These are phyloP conservation scores for Populus hybrid DNA, from an alignment of 441 rosid species.

Conservation along the genomic window DNA sequence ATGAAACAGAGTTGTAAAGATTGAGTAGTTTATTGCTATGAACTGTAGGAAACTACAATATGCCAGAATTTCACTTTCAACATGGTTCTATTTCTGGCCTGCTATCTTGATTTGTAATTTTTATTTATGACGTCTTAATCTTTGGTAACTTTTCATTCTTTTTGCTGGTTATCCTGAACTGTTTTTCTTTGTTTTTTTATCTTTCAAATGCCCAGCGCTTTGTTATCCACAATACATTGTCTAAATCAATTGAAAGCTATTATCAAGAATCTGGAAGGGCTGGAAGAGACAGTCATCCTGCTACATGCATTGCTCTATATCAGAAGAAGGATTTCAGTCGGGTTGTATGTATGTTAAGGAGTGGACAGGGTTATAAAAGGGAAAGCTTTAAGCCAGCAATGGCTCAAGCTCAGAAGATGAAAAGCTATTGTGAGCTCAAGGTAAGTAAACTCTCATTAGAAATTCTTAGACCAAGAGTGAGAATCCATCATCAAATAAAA, in stretches of 20 bases:
- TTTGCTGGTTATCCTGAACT: not conserved
- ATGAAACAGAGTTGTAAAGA: not conserved
- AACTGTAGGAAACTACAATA: not conserved
- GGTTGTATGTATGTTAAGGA: conserved; percentile 88
- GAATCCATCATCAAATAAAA: not conserved
- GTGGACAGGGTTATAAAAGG: conserved; percentile 64
- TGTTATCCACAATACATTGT: conserved; percentile 86
- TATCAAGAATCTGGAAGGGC: conserved; percentile 98
- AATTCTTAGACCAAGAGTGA: not conserved
- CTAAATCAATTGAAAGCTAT: conserved; percentile 91
- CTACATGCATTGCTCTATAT: conserved; percentile 73
- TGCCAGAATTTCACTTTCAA: not conserved
- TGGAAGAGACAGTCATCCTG: conserved; percentile 76
- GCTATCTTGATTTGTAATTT: not conserved
- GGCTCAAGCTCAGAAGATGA: conserved; percentile 92
- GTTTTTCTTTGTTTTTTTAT: not conserved
- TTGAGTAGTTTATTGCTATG: not conserved
- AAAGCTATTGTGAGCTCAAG: conserved; percentile 88
- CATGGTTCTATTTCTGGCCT: not conserved
- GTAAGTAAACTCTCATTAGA: conserved; percentile 26
- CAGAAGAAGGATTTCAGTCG: conserved; percentile 97
- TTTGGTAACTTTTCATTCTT: not conserved
- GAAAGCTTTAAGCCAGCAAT: conserved; percentile 79
- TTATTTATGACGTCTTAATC: not conserved
- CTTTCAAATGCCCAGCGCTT: conserved; percentile 52